Evolutionary conservation across 192 early-diverging fungal species (phyloP), one percentile per base, ranked within the genome.

Genomic region (Neocallimastix lanati): DNA sequence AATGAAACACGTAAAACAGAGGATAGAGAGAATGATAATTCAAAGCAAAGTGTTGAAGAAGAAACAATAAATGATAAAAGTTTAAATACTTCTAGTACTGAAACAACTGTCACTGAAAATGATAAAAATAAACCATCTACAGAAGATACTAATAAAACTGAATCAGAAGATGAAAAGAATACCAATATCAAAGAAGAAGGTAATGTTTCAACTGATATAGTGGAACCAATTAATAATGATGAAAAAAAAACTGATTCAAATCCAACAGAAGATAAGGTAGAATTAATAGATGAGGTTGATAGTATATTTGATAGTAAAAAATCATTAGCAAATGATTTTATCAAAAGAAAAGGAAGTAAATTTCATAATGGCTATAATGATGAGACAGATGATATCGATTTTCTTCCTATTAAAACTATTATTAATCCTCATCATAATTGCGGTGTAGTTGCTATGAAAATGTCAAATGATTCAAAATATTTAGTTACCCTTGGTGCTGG

Each of bases 381-480:
- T 50, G 40, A 50, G 21, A 16, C 3, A 4, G 21, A 67, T 67
- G 50, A 67, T 67, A 58, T 84, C 25, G 82, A 82, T 78, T 80
- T 86, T 29, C 50, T 90, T 0, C 89, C 89, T 25, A 87, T 90
- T 50, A 90, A 86, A 78, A 90, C 86, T 21, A 80, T 91, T 12
- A 89, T 84, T 79, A 86, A 89, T 27, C 87, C 88, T 29, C 88
- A 91, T 78, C 40, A 76, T 27, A 87, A 86, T 12, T 58, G 28
- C 25, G 90, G 90, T 2, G 83, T 87, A 28, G 79, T 84, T 2
- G 82, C 82, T 18, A 82, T 80, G 29, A 86, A 83, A 38, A 90
- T 91, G 78, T 85, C 86, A 13, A 15, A 25, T 4, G 88, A 91
- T 79, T 29, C 77, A 21, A 85, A 83, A 80, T 88, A 88, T 79